phyloP scores from a whole-genome alignment of 2,329 filamentous ascomycete genomes.

The Pezicula carpinea region DNA sequence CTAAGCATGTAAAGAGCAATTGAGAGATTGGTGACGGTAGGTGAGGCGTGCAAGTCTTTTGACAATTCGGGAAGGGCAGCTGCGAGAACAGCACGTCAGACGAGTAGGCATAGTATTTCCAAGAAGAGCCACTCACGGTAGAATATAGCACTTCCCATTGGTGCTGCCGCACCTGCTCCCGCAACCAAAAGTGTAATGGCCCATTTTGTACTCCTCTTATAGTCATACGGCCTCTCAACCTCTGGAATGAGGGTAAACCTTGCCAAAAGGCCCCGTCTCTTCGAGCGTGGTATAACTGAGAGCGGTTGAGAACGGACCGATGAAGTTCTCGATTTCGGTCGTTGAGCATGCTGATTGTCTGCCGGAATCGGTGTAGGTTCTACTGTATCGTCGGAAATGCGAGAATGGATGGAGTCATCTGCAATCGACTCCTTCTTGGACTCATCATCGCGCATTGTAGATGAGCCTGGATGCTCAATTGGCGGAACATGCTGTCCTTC shows the following conservation, averaged over 20 bases:
- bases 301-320: constrained; percentile 35
- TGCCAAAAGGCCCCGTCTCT: constrained; percentile 69
- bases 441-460: constrained; percentile 12
- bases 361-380: constrained; percentile 6
- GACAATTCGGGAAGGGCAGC: constrained; percentile 65
- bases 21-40: constrained; percentile 68
- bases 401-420: constrained; percentile 12
- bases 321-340: constrained; percentile 31
- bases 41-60: constrained; percentile 53
- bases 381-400: constrained; percentile 14
- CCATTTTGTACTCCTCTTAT: constrained; percentile 75
- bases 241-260: constrained; percentile 71
- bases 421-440: constrained; percentile 6
- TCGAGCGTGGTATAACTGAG: constrained; percentile 38
- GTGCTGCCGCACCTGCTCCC: constrained; percentile 70
- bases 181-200: constrained; percentile 74
- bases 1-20: constrained; percentile 77
- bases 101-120: not conserved
- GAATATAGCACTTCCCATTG: constrained; percentile 80
- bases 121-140: constrained; percentile 54
- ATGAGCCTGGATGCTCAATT: constrained; percentile 13
- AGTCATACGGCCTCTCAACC: constrained; percentile 70
- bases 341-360: constrained; percentile 2
- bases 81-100: constrained; percentile 29
- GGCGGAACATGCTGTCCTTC: constrained; percentile 11